A percentile compares a stretch with the other conserved stretches of the same genome.
phyloP scores from a whole-genome alignment of 768 basidiomycete species.

The Trametes elegans region DNA sequence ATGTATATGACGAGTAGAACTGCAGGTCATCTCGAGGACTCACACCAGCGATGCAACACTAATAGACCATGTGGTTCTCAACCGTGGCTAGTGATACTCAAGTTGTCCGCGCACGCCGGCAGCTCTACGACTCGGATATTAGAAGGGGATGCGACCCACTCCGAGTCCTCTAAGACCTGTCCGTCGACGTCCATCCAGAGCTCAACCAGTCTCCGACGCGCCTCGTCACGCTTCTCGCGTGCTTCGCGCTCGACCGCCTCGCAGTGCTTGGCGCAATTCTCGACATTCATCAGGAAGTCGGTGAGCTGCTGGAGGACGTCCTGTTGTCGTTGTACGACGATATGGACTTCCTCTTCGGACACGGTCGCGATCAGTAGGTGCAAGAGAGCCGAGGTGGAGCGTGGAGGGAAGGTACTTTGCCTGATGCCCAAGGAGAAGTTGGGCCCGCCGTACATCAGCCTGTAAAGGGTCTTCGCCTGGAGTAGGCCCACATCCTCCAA shows the following conservation, averaged over 20 bases:
- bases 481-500: conserved; percentile 6
- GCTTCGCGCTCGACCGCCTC: conserved; percentile 10
- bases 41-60: too few species aligned
- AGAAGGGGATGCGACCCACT: too few species aligned
- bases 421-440: conserved; percentile 8
- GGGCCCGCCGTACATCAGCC: conserved; percentile 15
- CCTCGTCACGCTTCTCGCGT: background rate
- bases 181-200: conserved; percentile 1
- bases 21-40: too few species aligned
- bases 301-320: conserved; percentile 7
- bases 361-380: background rate
- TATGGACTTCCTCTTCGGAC: background rate
- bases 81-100: too few species aligned
- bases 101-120: too few species aligned
- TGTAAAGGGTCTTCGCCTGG: conserved; percentile 6
- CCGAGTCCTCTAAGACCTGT: too few species aligned
- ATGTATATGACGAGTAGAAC: too few species aligned
- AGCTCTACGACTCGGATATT: too few species aligned
- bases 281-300: background rate
- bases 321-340: conserved; percentile 4
- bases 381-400: background rate
- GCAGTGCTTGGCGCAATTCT: conserved; percentile 9
- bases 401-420: background rate
- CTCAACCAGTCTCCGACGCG: conserved; percentile 4
- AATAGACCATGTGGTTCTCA: too few species aligned